Evolutionary conservation across 257 asterid genomes (phyloP).

Genomic region (Cruciata laevipes): DNA sequence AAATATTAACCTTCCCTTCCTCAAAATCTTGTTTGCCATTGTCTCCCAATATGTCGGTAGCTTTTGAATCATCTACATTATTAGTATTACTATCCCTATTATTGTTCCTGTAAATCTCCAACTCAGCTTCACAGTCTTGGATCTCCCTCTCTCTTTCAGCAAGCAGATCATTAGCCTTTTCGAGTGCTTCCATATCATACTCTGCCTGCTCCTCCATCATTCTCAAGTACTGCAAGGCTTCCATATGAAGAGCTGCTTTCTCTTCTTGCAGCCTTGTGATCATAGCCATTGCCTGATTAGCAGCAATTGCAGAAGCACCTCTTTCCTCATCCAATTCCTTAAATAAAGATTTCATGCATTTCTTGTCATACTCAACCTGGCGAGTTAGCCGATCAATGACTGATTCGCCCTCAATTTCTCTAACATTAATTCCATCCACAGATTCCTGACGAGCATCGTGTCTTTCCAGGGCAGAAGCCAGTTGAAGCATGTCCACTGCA

Average conservation of each 20-base stretch:
- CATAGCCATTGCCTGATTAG: slow-evolving; percentile 90
- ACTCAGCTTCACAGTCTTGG: slow-evolving; percentile 72
- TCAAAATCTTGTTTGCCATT: slow-evolving; percentile 30
- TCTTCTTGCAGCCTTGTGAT: slow-evolving; percentile 91
- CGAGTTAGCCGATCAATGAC: slow-evolving; percentile 39
- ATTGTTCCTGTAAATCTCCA: slow-evolving; percentile 43
- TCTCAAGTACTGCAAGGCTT: slow-evolving; percentile 77
- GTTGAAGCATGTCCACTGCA: slow-evolving; percentile 21
- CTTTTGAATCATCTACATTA: slow-evolving; percentile 16
- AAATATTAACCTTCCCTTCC: slow-evolving; percentile 39
- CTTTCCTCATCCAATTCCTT: slow-evolving; percentile 88
- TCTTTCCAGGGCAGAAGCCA: slow-evolving; percentile 26
- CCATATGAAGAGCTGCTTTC: slow-evolving; percentile 91
- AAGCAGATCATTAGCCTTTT: slow-evolving; percentile 66
- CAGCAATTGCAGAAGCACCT: slow-evolving; percentile 72
- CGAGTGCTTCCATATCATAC: slow-evolving; percentile 79
- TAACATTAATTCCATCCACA: slow-evolving; percentile 28
- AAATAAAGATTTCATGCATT: slow-evolving; percentile 41
- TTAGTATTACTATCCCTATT: not conserved
- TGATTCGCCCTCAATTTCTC: slow-evolving; percentile 54
- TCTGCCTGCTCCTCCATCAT: slow-evolving; percentile 99
- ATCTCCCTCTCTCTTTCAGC: slow-evolving; percentile 79
- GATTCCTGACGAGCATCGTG: slow-evolving; percentile 31
- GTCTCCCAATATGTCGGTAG: slow-evolving; percentile 13
- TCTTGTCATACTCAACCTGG: slow-evolving; percentile 48